Conservation (phyloP, 2,329 filamentous ascomycete genomes). For the Aspergillus awamori region DNA sequence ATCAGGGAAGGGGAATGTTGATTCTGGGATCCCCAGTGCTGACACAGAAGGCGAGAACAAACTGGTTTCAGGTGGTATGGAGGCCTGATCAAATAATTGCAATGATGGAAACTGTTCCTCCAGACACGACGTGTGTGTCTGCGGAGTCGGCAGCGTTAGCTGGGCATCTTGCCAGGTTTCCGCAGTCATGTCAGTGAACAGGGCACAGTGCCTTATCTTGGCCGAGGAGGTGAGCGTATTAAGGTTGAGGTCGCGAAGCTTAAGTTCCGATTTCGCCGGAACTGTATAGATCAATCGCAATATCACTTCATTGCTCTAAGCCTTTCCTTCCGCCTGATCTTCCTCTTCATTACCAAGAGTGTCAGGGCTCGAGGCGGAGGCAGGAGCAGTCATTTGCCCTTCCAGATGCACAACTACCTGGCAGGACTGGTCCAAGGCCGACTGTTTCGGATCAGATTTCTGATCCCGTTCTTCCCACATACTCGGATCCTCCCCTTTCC, state of each 20-base stretch:
- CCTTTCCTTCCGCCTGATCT: conserved; percentile 11
- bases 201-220: conserved; percentile 59
- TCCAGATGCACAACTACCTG: conserved; percentile 43
- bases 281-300: conserved; percentile 64
- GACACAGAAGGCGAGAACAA: no score
- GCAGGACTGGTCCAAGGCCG: conserved; percentile 32
- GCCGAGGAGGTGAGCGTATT: conserved; percentile 58
- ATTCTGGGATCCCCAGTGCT: no score
- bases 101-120: conserved; percentile 59
- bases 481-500: conserved; percentile 22
- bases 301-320: conserved; percentile 16
- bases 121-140: conserved; percentile 60
- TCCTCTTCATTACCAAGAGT: conserved; percentile 11
- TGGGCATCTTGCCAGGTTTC: conserved; percentile 66
- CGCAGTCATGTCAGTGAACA: conserved; percentile 63
- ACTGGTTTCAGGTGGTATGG: conserved; percentile 32
- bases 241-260: conserved; percentile 65
- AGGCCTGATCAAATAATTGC: conserved; percentile 59
- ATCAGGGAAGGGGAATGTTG: no score
- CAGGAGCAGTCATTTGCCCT: conserved; percentile 18
- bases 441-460: no score
- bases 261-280: conserved; percentile 60
- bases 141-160: conserved; percentile 65
- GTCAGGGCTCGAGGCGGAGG: no score
- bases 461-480: not conserved